Percentiles rank a stretch among this genome's conserved stretches.
phyloP scores from a whole-genome alignment of 768 basidiomycete genomes.

The Tremella mesenterica region DNA sequence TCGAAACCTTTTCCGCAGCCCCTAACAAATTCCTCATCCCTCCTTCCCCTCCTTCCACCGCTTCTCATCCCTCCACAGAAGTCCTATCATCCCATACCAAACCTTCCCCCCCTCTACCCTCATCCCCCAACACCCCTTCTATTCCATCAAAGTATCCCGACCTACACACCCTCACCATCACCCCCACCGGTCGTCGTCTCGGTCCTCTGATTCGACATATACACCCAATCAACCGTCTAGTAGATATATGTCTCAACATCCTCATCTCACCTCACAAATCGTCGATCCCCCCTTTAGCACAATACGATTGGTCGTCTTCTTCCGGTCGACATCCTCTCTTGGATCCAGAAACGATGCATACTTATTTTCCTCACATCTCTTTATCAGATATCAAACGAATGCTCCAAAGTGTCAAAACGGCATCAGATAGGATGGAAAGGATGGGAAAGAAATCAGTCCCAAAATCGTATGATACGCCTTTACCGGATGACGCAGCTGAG shows the following conservation, averaged over 20 bases:
- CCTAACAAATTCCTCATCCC: slow-evolving; percentile 21
- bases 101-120: slow-evolving; percentile 1
- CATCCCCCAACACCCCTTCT: background rate
- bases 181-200: slow-evolving; percentile 9
- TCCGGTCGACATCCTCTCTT: slow-evolving; percentile 30
- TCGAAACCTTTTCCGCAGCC: slow-evolving; percentile 19
- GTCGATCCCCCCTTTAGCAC: slow-evolving; percentile 37
- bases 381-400: slow-evolving; percentile 12
- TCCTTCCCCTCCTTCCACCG: slow-evolving; percentile 4
- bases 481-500: slow-evolving; percentile 33
- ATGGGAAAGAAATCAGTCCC: slow-evolving; percentile 15
- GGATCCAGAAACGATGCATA: slow-evolving; percentile 16
- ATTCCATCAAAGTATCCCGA: background rate
- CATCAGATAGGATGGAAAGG: slow-evolving; percentile 2
- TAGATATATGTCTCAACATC: slow-evolving; percentile 24
- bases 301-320: slow-evolving; percentile 26
- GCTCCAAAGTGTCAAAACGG: slow-evolving; percentile 21
- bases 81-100: too few species aligned
- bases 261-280: slow-evolving; percentile 34
- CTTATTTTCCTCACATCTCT: slow-evolving; percentile 13
- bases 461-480: slow-evolving; percentile 10
- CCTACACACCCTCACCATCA: background rate
- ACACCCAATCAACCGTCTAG: slow-evolving; percentile 19
- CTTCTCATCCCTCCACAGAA: too few species aligned
- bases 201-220: slow-evolving; percentile 15